Evolutionary conservation across 345 rosid species (phyloP).

Genomic region (Salix koriyanagi): DNA sequence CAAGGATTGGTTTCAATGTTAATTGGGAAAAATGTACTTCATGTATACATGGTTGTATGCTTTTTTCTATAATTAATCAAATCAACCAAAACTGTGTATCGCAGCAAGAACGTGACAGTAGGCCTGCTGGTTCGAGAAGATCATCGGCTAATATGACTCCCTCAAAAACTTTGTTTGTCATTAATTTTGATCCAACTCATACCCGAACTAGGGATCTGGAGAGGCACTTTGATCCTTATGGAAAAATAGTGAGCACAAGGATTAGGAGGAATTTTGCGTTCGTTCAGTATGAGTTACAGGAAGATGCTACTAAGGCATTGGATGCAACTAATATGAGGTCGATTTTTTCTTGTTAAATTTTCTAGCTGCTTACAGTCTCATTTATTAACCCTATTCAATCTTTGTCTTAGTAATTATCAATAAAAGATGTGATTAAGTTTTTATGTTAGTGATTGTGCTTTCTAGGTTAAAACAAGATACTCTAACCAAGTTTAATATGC

Average conservation of each 20-base stretch:
- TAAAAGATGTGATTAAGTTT: neutral
- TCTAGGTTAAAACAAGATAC: neutral
- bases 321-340: slow-evolving; percentile 74
- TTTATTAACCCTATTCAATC: neutral
- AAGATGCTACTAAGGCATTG: slow-evolving; percentile 76
- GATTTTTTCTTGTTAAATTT: neutral
- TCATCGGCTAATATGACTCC: slow-evolving; percentile 55
- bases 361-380: neutral
- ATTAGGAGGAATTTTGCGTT: slow-evolving; percentile 86
- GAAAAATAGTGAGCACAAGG: slow-evolving; percentile 72
- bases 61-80: neutral
- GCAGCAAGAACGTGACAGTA: slow-evolving; percentile 65
- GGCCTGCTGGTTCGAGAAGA: slow-evolving; percentile 58
- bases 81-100: neutral
- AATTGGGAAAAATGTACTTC: neutral
- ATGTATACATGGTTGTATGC: neutral
- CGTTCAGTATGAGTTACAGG: slow-evolving; percentile 73
- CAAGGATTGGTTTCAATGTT: neutral
- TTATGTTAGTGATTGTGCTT: neutral
- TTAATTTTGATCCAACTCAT: slow-evolving; percentile 67
- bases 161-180: slow-evolving; percentile 81
- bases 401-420: neutral
- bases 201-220: slow-evolving; percentile 79
- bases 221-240: slow-evolving; percentile 82
- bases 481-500: neutral